A percentile compares a stretch with the other conserved stretches of the same genome.
Evolutionary conservation across 106 monocot species (phyloP).

Genomic region (Xerophyta viscosa): DNA sequence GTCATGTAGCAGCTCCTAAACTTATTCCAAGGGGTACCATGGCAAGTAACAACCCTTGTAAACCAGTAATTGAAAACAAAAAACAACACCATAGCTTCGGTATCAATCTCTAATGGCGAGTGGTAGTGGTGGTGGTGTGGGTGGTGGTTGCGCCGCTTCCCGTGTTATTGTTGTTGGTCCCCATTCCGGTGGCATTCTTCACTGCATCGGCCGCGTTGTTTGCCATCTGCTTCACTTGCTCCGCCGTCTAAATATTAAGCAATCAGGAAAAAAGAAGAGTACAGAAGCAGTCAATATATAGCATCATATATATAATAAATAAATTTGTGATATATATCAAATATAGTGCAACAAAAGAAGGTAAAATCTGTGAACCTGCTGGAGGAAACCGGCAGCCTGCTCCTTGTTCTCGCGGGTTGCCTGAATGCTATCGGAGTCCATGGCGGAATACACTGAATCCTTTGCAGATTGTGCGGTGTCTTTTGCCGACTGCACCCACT

Average conservation of each 20-base stretch:
- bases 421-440: slow-evolving; percentile 4
- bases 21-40: no score
- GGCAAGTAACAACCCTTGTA: no score
- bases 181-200: slow-evolving; percentile 14
- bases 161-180: not conserved
- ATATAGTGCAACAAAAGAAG: no score
- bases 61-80: no score
- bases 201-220: no score
- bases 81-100: no score
- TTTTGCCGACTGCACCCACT: slow-evolving; percentile 16
- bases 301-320: no score
- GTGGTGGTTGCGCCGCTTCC: not conserved
- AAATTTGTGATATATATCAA: no score
- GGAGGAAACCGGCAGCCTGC: slow-evolving; percentile 28
- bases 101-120: not conserved
- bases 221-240: slow-evolving; percentile 17
- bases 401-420: slow-evolving; percentile 16
- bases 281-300: no score
- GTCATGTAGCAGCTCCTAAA: no score
- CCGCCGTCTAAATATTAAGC: no score
- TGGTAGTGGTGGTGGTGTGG: not conserved
- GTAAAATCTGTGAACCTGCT: slow-evolving; percentile 32
- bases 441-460: slow-evolving; percentile 8
- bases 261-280: not conserved
- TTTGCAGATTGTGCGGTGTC: slow-evolving; percentile 11